Evolutionary conservation across 2,329 filamentous ascomycete genomes (phyloP).

Genomic region (Aspergillus sp.): DNA sequence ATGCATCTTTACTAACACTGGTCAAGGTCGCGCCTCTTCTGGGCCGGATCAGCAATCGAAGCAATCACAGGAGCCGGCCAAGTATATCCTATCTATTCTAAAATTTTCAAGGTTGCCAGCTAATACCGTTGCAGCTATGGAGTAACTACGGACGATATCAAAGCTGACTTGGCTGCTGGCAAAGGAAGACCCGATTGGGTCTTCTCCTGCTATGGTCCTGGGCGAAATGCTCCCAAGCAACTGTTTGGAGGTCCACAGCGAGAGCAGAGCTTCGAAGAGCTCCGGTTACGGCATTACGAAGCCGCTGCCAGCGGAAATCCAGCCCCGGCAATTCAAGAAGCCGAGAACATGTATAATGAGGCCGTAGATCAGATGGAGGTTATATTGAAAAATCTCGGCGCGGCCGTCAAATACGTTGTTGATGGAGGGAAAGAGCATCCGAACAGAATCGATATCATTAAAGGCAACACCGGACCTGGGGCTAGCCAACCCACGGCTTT

Average conservation of each 20-base stretch:
- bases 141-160: conserved; percentile 61
- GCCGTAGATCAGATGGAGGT: conserved; percentile 70
- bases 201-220: conserved; percentile 81
- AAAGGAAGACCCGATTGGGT: conserved; percentile 78
- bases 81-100: conserved; percentile 22
- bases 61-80: conserved; percentile 16
- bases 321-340: conserved; percentile 52
- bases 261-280: conserved; percentile 87
- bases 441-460: conserved; percentile 63
- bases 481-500: conserved; percentile 23
- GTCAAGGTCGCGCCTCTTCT: conserved; percentile 20
- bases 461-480: conserved; percentile 29
- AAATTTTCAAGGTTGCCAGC: not conserved
- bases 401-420: conserved; percentile 69
- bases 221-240: conserved; percentile 72
- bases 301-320: conserved; percentile 62
- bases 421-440: conserved; percentile 69
- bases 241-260: conserved; percentile 76
- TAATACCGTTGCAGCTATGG: conserved; percentile 45
- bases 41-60: conserved; percentile 18
- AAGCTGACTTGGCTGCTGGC: conserved; percentile 60
- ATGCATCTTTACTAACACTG: conserved; percentile 2
- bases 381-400: conserved; percentile 67
- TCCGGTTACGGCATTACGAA: conserved; percentile 71
- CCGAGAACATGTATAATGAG: conserved; percentile 59